Conservation (phyloP, 805 yeast species). For the Yarrowia sp. region DNA sequence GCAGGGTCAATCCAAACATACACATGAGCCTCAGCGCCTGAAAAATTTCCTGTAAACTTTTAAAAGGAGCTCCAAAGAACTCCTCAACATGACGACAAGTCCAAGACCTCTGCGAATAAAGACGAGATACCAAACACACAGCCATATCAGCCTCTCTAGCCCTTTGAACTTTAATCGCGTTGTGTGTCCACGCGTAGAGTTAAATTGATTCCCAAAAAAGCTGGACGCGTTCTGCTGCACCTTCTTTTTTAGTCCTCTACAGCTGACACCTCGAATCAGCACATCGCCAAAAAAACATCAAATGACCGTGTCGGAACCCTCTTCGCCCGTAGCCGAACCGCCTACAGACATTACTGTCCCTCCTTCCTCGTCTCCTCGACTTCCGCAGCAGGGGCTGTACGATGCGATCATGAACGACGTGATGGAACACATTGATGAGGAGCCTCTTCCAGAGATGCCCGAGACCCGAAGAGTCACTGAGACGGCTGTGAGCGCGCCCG, state of each 20-base stretch:
- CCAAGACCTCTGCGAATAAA: no score
- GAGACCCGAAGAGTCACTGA: background rate
- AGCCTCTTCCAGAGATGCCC: background rate
- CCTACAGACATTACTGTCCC: slow-evolving; percentile 19
- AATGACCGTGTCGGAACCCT: slow-evolving; percentile 21
- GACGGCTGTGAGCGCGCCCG: background rate
- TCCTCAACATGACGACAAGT: no score
- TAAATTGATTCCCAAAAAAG: background rate
- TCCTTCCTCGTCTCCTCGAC: slow-evolving; percentile 21
- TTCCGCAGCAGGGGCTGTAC: background rate
- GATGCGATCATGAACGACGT: slow-evolving; percentile 14
- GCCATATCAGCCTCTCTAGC: no score
- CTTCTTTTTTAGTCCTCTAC: background rate
- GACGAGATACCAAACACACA: no score
- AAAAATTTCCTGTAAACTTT: no score
- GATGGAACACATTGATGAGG: slow-evolving; percentile 15
- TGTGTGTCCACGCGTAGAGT: background rate
- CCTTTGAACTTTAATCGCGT: no score
- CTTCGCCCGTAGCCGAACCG: slow-evolving; percentile 21
- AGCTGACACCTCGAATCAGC: background rate
- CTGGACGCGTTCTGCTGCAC: slow-evolving; percentile 11
- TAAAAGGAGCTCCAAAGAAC: no score
- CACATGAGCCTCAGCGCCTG: no score
- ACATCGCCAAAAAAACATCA: background rate
- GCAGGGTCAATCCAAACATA: no score